Percentiles rank a stretch among this genome's conserved stretches.
Evolutionary conservation across 495 filamentous ascomycete species (phyloP).

Genomic region (Cercophora samala): DNA sequence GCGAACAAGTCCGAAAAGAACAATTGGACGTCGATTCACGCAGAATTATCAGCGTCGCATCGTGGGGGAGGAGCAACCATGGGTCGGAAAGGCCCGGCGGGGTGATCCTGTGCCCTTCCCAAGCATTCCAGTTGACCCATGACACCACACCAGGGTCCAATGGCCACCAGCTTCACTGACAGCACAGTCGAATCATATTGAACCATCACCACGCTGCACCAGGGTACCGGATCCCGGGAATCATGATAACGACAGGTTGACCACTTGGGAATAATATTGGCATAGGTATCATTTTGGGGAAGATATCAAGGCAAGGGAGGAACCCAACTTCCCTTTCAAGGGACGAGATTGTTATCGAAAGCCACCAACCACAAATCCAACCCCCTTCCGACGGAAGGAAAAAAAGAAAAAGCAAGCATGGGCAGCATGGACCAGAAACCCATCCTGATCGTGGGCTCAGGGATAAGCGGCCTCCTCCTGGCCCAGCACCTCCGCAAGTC

Average conservation of each 20-base stretch:
- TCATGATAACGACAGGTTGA: background rate
- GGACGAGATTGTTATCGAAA: background rate
- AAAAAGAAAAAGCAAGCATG: conserved; percentile 10
- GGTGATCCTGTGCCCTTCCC: background rate
- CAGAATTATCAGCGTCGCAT: background rate
- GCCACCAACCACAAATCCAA: background rate
- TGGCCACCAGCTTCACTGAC: background rate
- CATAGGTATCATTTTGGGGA: background rate
- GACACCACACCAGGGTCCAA: background rate
- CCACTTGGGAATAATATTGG: conserved; percentile 1
- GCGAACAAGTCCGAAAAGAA: background rate
- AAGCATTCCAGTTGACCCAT: background rate
- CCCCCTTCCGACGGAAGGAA: background rate
- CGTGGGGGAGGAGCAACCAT: background rate
- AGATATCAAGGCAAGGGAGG: background rate
- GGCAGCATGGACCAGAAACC: conserved; percentile 12
- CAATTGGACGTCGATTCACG: background rate
- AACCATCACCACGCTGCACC: background rate
- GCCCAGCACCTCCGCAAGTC: conserved; percentile 54
- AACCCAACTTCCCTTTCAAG: background rate
- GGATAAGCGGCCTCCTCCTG: conserved; percentile 57
- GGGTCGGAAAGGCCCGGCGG: conserved; percentile 2
- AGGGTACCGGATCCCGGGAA: background rate
- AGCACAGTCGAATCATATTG: background rate
- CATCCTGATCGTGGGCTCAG: conserved; percentile 55